A percentile compares a stretch with the other conserved stretches of the same genome.
phyloP scores from a whole-genome alignment of 2,329 filamentous ascomycete genomes.

The Fusarium verticillioides region DNA sequence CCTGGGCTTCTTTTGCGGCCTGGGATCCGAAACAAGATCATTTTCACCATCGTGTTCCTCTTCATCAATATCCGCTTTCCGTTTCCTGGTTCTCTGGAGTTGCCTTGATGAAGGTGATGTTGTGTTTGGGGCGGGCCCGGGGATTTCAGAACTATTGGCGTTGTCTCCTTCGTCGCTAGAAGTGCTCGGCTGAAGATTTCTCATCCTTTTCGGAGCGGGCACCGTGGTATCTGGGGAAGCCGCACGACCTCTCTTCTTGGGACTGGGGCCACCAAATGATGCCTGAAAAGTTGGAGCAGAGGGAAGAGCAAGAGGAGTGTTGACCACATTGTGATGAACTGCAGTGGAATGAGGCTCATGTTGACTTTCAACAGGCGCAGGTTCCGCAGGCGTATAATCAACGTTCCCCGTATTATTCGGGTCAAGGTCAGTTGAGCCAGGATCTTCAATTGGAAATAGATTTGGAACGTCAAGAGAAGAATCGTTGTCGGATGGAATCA shows the following conservation, averaged over 20 bases:
- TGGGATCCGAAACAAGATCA: not conserved
- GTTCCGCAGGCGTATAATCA: not conserved
- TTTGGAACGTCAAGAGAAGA: not conserved
- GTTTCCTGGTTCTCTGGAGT: not conserved
- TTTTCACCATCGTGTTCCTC: not conserved
- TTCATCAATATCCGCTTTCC: not conserved
- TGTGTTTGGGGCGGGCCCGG: not conserved
- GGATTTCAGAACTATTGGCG: not conserved
- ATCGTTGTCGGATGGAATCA: not conserved
- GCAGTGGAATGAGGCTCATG: not conserved
- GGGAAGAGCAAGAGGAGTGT: not conserved
- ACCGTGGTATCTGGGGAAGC: not conserved
- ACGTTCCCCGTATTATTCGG: not conserved
- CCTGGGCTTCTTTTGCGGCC: not conserved
- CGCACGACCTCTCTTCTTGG: constrained; percentile 1
- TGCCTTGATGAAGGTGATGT: not conserved
- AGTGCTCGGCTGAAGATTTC: not conserved
- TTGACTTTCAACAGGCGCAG: not conserved
- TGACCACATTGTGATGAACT: not conserved
- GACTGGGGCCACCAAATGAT: not conserved
- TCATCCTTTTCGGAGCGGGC: not conserved
- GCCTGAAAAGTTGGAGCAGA: not conserved
- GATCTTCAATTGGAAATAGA: not conserved
- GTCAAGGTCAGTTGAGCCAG: not conserved
- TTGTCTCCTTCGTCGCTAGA: not conserved